phyloP scores from a whole-genome alignment of 2,329 filamentous ascomycete species.

The Intubia oerlemansii region DNA sequence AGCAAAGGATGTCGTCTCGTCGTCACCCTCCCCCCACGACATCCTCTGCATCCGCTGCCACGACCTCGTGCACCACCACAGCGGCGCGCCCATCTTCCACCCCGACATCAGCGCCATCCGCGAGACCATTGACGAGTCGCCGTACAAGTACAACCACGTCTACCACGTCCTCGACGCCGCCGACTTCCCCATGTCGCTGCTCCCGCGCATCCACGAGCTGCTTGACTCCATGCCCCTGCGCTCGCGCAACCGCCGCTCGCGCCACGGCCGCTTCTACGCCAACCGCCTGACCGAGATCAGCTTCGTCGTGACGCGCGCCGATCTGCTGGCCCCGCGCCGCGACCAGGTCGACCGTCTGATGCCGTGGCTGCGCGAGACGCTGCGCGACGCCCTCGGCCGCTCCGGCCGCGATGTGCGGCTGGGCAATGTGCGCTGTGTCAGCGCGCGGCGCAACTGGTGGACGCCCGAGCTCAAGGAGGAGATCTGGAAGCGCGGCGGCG shows the following conservation, averaged over 20 bases:
- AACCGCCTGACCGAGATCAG: constrained; percentile 58
- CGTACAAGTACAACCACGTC: constrained; percentile 77
- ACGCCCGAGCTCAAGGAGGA: constrained; percentile 69
- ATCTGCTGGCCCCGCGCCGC: constrained; percentile 68
- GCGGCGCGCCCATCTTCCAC: constrained; percentile 51
- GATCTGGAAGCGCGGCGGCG: constrained; percentile 66
- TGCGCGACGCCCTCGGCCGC: constrained; percentile 55
- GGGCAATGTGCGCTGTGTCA: constrained; percentile 74
- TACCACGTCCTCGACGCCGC: constrained; percentile 92
- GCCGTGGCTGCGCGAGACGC: constrained; percentile 59
- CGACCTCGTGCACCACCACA: constrained; percentile 53
- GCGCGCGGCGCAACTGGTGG: constrained; percentile 77
- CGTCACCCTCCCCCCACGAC: too few species aligned
- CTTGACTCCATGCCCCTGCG: constrained; percentile 54
- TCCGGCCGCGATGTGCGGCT: constrained; percentile 50
- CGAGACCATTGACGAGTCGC: constrained; percentile 72
- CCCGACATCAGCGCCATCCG: constrained; percentile 64
- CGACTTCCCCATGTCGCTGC: constrained; percentile 86
- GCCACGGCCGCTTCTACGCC: constrained; percentile 38
- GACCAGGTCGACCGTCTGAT: constrained; percentile 68
- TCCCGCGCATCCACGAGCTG: constrained; percentile 52
- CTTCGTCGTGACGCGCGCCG: constrained; percentile 78
- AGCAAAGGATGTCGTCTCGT: too few species aligned
- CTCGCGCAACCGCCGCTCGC: constrained; percentile 60
- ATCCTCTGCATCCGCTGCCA: constrained; percentile 81